These are phyloP conservation scores for Camellia sinensis DNA, from an alignment of 148 eudicot species.

Conservation along the genomic window DNA sequence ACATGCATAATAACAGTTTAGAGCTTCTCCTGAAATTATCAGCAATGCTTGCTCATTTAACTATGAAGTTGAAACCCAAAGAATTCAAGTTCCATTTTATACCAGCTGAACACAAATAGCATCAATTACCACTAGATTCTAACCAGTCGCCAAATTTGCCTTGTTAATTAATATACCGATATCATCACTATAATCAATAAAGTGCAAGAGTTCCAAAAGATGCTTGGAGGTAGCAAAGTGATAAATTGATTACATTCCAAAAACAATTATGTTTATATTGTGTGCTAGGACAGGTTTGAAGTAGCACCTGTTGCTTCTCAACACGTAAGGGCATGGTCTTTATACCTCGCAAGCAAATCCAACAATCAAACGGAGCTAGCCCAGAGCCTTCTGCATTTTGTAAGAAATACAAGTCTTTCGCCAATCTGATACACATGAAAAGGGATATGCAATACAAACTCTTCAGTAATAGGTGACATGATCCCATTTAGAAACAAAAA, in stretches of 20 bases:
- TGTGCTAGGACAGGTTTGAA: conserved; percentile 10
- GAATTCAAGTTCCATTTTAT: not conserved
- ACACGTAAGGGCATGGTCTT: conserved; percentile 98
- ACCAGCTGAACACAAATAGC: not conserved
- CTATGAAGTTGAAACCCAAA: not conserved
- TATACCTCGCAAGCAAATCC: conserved; percentile 96
- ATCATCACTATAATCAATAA: not conserved
- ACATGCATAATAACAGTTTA: not conserved
- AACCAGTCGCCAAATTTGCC: not conserved
- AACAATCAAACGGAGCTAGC: conserved; percentile 94
- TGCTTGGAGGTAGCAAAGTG: not conserved
- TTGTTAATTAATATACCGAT: not conserved
- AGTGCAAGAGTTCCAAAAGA: not conserved
- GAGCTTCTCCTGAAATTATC: not conserved
- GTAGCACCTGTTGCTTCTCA: conserved; percentile 91
- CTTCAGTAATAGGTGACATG: not conserved
- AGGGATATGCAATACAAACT: not conserved
- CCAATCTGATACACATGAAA: conserved; percentile 55
- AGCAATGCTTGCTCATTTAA: too few species aligned
- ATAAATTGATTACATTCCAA: not conserved
- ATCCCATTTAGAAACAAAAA: not conserved
- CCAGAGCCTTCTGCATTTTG: conserved; percentile 98
- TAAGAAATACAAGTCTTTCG: conserved; percentile 77
- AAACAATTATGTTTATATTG: not conserved
- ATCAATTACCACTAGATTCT: not conserved